Conservation (phyloP, 78 protist species). For the Cavenderia fasciculata region DNA sequence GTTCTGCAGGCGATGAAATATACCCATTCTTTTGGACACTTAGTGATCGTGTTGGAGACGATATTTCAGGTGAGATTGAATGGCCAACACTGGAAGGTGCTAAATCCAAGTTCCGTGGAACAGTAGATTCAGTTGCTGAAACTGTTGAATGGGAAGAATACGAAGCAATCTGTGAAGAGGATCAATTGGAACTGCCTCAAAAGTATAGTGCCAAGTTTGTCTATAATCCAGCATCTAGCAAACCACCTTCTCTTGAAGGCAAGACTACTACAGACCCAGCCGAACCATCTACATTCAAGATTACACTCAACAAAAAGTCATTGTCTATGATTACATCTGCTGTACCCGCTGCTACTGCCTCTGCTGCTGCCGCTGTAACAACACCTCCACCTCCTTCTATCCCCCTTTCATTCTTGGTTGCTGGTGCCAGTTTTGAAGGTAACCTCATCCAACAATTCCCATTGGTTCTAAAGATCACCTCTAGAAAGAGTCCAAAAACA, state of each 20-base stretch:
- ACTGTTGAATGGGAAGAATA: conserved; percentile 21
- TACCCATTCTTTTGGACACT: conserved; percentile 15
- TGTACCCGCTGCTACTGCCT: background rate
- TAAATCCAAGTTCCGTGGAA: conserved; percentile 18
- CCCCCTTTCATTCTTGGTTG: conserved; percentile 9
- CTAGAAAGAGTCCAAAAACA: conserved; percentile 17
- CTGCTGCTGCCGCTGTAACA: background rate
- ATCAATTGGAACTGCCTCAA: conserved; percentile 10
- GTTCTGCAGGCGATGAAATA: background rate
- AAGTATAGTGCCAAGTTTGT: conserved; percentile 13
- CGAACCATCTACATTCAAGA: background rate
- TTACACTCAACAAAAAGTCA: background rate
- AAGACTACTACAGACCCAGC: background rate
- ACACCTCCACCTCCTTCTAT: background rate
- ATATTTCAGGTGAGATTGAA: conserved; percentile 16
- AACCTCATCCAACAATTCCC: background rate
- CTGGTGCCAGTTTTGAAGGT: conserved; percentile 38
- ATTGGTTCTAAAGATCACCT: background rate
- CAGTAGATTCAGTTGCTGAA: background rate
- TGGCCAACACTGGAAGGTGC: conserved; percentile 34
- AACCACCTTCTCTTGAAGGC: conserved; percentile 8
- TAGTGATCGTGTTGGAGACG: background rate
- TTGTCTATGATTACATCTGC: background rate
- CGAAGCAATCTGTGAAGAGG: background rate
- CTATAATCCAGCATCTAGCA: background rate